Evolutionary conservation across 2,329 filamentous ascomycete species (phyloP).

Genomic region (Talaromyces funiculosus): DNA sequence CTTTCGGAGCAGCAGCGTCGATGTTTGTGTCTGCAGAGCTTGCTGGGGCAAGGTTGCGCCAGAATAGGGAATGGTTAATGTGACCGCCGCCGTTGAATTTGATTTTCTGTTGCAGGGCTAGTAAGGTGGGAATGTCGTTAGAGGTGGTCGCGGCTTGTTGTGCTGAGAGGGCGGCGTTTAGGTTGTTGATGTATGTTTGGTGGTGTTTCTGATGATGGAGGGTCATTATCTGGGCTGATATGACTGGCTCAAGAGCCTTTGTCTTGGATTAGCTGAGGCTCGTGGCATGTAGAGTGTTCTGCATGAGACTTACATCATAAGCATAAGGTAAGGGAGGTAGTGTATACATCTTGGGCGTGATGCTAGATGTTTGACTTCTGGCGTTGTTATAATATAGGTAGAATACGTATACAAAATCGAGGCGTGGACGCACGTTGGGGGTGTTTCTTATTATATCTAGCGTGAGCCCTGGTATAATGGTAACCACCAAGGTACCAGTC

Average conservation of each 20-base stretch:
- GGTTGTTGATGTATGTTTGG: slow-evolving; percentile 83
- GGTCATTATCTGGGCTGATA: slow-evolving; percentile 90
- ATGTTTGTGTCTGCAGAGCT: slow-evolving; percentile 53
- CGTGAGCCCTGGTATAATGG: too few species aligned
- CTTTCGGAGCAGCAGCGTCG: slow-evolving; percentile 49
- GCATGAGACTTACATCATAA: slow-evolving; percentile 56
- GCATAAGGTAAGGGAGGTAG: slow-evolving; percentile 63
- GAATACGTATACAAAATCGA: too few species aligned
- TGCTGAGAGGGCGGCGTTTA: slow-evolving; percentile 69
- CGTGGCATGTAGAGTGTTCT: background rate
- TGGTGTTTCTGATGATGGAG: slow-evolving; percentile 92
- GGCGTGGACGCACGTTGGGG: background rate
- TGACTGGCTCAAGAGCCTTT: slow-evolving; percentile 68
- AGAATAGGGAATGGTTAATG: slow-evolving; percentile 90
- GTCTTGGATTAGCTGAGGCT: background rate
- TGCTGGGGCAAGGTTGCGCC: slow-evolving; percentile 70
- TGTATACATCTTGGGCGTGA: slow-evolving; percentile 46
- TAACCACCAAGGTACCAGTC: slow-evolving; percentile 2
- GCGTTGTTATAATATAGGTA: too few species aligned
- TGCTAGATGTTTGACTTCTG: too few species aligned
- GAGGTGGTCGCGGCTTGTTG: slow-evolving; percentile 53
- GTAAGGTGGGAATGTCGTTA: slow-evolving; percentile 58
- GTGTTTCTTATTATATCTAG: background rate
- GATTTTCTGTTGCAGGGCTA: slow-evolving; percentile 64
- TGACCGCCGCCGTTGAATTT: slow-evolving; percentile 89